Conservation (phyloP, 768 basidiomycete species). For the Porphyrellus cyaneotinctus region DNA sequence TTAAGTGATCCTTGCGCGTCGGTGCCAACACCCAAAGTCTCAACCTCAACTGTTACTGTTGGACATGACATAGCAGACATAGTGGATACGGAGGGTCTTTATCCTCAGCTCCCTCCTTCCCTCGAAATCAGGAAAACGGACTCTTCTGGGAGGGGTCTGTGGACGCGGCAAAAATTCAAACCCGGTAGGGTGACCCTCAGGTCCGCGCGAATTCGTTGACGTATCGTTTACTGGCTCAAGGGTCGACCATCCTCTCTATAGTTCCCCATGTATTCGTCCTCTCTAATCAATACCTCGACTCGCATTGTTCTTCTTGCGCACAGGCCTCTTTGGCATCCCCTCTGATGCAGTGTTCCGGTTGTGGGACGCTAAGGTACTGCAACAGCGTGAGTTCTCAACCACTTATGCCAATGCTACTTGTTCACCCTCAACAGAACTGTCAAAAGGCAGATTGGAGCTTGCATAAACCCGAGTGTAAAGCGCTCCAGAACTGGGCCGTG, state of each 20-base stretch:
- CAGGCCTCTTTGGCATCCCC: slow-evolving; percentile 33
- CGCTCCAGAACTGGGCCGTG: slow-evolving; percentile 56
- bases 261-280: slow-evolving; percentile 62
- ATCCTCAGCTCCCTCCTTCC: slow-evolving; percentile 35
- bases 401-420: neutral
- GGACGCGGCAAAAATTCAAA: slow-evolving; percentile 33
- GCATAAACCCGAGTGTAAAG: slow-evolving; percentile 77
- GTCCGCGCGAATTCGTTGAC: neutral
- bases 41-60: neutral
- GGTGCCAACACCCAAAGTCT: slow-evolving; percentile 22
- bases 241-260: slow-evolving; percentile 51
- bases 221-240: slow-evolving; percentile 34
- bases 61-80: neutral
- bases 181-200: slow-evolving; percentile 33
- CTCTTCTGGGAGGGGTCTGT: slow-evolving; percentile 45
- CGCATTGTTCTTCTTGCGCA: slow-evolving; percentile 70
- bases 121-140: slow-evolving; percentile 38
- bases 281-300: slow-evolving; percentile 55
- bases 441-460: slow-evolving; percentile 69
- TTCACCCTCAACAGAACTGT: slow-evolving; percentile 44
- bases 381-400: slow-evolving; percentile 46
- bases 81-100: slow-evolving; percentile 11
- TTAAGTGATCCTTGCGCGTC: slow-evolving; percentile 20
- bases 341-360: slow-evolving; percentile 71
- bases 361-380: slow-evolving; percentile 73